These are phyloP conservation scores for Pseudogymnoascus sp. DNA, from an alignment of 2,329 filamentous ascomycete species.

Conservation along the genomic window DNA sequence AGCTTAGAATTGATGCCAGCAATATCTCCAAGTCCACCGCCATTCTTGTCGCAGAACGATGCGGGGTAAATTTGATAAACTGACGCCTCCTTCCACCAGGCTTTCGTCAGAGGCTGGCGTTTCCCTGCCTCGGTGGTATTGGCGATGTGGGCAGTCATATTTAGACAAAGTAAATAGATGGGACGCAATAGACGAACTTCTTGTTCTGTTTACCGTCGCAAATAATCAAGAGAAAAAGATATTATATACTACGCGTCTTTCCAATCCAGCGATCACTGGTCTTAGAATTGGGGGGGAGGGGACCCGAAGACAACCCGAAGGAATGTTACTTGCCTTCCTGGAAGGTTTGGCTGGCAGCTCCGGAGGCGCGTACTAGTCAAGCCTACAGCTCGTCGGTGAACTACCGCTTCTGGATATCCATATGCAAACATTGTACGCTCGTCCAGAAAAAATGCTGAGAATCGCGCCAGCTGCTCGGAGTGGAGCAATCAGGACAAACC, in stretches of 20 bases:
- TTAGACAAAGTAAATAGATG: not conserved
- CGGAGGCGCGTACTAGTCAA: not conserved
- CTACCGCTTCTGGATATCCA: not conserved
- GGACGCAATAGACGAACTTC: not conserved
- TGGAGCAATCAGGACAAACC: not conserved
- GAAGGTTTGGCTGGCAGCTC: not conserved
- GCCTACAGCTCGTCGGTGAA: not conserved
- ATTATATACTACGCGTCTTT: not conserved
- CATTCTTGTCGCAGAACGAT: constrained; percentile 46
- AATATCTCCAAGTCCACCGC: constrained; percentile 50
- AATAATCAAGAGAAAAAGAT: not conserved
- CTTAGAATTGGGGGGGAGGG: not conserved
- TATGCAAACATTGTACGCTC: not conserved
- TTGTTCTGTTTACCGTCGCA: not conserved
- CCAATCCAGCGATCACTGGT: not conserved
- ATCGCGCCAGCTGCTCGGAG: not conserved
- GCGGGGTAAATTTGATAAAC: constrained; percentile 50
- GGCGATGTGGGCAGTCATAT: not conserved
- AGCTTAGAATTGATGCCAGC: constrained; percentile 51
- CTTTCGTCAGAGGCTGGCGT: not conserved
- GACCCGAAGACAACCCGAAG: not conserved
- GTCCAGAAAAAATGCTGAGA: not conserved
- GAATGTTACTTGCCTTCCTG: not conserved
- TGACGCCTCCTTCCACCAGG: constrained; percentile 4
- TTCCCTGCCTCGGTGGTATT: not conserved